Percentiles rank a stretch among this genome's conserved stretches.
Evolutionary conservation across 2,329 filamentous ascomycete genomes (phyloP).

Genomic region (Cucurbitaria berberidis): DNA sequence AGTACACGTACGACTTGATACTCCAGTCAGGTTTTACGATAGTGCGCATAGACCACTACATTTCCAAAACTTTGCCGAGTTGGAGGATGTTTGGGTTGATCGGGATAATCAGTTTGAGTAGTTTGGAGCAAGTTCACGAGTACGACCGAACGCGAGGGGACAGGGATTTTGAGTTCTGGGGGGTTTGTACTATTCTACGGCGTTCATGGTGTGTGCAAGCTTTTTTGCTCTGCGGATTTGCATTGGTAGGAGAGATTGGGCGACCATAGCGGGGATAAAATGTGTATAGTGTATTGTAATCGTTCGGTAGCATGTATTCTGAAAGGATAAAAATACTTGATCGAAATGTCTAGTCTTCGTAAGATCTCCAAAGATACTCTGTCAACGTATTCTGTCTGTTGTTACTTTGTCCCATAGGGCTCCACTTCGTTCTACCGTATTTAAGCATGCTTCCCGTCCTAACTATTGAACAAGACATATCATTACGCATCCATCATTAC

Average conservation of each 20-base stretch:
- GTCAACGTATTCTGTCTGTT: too few species aligned
- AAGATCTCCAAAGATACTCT: neutral
- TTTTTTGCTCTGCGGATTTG: neutral
- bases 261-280: constrained; percentile 11
- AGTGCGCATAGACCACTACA: constrained; percentile 90
- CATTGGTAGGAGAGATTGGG: constrained; percentile 9
- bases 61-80: constrained; percentile 95
- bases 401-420: too few species aligned
- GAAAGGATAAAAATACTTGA: neutral
- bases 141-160: neutral
- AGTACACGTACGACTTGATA: constrained; percentile 92
- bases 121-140: neutral
- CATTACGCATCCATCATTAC: too few species aligned
- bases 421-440: too few species aligned
- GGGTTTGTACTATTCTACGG: neutral
- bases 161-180: neutral
- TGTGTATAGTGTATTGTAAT: constrained; percentile 32
- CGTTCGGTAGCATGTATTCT: constrained; percentile 8
- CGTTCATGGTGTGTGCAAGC: neutral
- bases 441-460: too few species aligned
- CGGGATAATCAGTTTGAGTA: constrained; percentile 90
- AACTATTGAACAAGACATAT: too few species aligned
- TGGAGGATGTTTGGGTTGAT: constrained; percentile 97
- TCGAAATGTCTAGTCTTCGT: neutral
- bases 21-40: constrained; percentile 85